Conservation (phyloP, 345 rosid species). For the Raphanus raphanistrum region DNA sequence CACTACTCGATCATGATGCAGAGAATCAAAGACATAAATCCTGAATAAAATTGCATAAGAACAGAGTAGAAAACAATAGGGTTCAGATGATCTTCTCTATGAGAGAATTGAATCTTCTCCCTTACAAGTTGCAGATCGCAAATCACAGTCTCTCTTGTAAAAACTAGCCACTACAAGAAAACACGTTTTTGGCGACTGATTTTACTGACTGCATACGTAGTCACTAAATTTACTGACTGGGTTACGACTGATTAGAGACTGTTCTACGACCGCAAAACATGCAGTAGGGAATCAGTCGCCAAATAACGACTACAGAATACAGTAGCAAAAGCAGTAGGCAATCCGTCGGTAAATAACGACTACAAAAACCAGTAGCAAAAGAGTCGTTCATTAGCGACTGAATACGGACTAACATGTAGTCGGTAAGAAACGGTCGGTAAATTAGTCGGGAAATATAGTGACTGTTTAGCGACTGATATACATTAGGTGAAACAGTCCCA, state of each 20-base stretch:
- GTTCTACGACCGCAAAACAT: neutral
- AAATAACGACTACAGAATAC: no score
- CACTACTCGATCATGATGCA: no score
- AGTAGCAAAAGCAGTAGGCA: no score
- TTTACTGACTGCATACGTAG: neutral
- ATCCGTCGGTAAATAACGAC: no score
- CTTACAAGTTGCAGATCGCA: no score
- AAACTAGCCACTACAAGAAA: neutral
- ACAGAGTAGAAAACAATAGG: no score
- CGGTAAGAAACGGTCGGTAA: neutral
- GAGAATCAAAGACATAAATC: no score
- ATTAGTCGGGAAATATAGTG: neutral
- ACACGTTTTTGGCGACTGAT: neutral
- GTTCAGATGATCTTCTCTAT: no score
- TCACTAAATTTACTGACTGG: neutral
- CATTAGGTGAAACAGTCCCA: neutral
- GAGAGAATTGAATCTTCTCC: no score
- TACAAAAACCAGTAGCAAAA: neutral
- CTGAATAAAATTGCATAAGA: no score
- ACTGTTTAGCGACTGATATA: neutral
- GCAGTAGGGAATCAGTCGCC: no score
- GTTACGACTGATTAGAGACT: neutral
- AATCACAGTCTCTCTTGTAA: no score
- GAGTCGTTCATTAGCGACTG: neutral
- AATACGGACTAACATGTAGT: neutral